Evolutionary conservation across 352 stramenopile species (phyloP).

Genomic region (Phytophthora agathidicida): DNA sequence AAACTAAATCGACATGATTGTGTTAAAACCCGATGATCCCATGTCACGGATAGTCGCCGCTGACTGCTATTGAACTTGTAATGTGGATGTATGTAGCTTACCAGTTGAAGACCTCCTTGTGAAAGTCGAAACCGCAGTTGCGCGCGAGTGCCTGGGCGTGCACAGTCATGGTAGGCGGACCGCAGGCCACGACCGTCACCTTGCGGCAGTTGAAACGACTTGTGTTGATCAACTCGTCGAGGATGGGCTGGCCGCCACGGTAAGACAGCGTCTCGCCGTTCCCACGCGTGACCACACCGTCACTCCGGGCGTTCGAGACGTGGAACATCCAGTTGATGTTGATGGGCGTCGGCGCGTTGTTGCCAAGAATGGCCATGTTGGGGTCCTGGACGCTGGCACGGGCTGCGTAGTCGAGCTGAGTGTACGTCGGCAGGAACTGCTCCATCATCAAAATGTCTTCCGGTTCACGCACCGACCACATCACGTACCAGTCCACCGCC

Average conservation of each 20-base stretch:
- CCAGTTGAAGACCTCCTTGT: slow-evolving; percentile 88
- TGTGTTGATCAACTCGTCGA: slow-evolving; percentile 77
- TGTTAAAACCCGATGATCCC: background rate
- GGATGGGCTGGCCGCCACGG: slow-evolving; percentile 53
- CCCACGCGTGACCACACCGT: slow-evolving; percentile 49
- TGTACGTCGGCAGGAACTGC: slow-evolving; percentile 62
- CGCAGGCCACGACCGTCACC: slow-evolving; percentile 77
- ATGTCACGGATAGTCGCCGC: slow-evolving; percentile 2
- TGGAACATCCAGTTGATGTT: slow-evolving; percentile 69
- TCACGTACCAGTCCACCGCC: slow-evolving; percentile 51
- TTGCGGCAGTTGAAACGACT: slow-evolving; percentile 62
- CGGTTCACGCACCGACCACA: slow-evolving; percentile 68
- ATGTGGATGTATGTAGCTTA: slow-evolving; percentile 35
- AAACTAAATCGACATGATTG: slow-evolving; percentile 20
- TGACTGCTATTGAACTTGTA: slow-evolving; percentile 18
- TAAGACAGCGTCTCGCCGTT: slow-evolving; percentile 68
- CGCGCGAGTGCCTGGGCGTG: slow-evolving; percentile 72
- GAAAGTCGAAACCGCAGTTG: slow-evolving; percentile 75
- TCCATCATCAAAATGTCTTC: slow-evolving; percentile 80
- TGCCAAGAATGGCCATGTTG: slow-evolving; percentile 41
- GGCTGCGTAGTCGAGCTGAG: slow-evolving; percentile 45
- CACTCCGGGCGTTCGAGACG: slow-evolving; percentile 54
- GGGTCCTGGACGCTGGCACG: slow-evolving; percentile 50
- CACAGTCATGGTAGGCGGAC: slow-evolving; percentile 71
- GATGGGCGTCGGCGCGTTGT: slow-evolving; percentile 22